phyloP scores from a whole-genome alignment of 352 stramenopile species.

The Phytophthora colocasiae region DNA sequence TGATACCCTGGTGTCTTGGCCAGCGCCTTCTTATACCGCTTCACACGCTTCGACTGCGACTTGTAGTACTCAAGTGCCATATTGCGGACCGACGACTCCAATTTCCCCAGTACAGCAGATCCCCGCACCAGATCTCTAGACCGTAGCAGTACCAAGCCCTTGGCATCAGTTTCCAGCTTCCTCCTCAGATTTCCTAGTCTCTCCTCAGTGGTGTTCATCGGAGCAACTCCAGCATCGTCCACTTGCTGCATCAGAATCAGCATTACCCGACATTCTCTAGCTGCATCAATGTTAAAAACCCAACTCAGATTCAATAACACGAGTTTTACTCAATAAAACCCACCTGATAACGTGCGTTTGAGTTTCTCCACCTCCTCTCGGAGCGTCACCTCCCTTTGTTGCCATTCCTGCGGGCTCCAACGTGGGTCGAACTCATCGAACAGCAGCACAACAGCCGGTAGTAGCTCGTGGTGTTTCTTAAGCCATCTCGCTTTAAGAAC shows the following conservation, averaged over 20 bases:
- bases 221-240: constrained; percentile 66
- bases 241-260: constrained; percentile 84
- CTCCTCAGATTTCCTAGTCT: constrained; percentile 70
- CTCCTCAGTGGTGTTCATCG: constrained; percentile 79
- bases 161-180: constrained; percentile 78
- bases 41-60: constrained; percentile 87
- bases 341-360: constrained; percentile 60
- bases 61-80: constrained; percentile 92
- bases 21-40: constrained; percentile 85
- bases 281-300: constrained; percentile 22
- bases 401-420: constrained; percentile 76
- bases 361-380: constrained; percentile 82
- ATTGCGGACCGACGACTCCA: constrained; percentile 76
- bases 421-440: constrained; percentile 89
- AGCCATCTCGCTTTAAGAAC: constrained; percentile 85
- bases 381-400: constrained; percentile 68
- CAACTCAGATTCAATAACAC: not conserved
- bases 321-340: not conserved
- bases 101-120: constrained; percentile 69
- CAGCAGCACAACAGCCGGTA: constrained; percentile 82
- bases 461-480: constrained; percentile 87
- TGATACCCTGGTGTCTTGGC: constrained; percentile 63
- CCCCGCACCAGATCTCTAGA: constrained; percentile 69
- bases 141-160: constrained; percentile 72
- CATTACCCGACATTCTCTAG: constrained; percentile 79